Evolutionary conservation across 164 flowering plant genomes (phyloP), one percentile per base, ranked within the genome.

Genomic region (Houttuynia cordata): DNA sequence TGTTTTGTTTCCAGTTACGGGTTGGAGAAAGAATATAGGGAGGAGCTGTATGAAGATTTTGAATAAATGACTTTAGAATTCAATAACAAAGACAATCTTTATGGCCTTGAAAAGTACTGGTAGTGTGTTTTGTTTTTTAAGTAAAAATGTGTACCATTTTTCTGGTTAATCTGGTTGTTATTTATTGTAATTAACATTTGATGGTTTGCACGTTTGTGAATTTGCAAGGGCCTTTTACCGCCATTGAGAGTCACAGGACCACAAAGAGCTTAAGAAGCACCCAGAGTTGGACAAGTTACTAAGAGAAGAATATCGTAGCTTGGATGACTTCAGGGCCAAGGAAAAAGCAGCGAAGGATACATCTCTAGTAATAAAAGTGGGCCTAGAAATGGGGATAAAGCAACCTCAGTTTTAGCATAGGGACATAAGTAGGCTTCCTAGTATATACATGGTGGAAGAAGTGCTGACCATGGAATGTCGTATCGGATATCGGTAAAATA

Each of bases 131-230:
- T n/a, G n/a, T n/a, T n/a, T n/a, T n/a, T n/a, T n/a, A n/a, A n/a
- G n/a, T n/a, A n/a, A n/a, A n/a, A n/a, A n/a, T n/a, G 78, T 84
- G 25, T 93, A 93, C 69, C 96, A 96, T 64, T 85, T 93, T 89
- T 87, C 62, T 89, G 96, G 97, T 93, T 81, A 62, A 12, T 47
- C 7, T 13, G 18, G 24, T 49, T 39, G 30, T 21, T 52, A 7
- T 3, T 4, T 10, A 19, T 7, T 52, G 54, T 21, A 52, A 1
- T n/a, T 18, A 21, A 4, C 19, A 10, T 52, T 10, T 21, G 23
- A 52, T 52, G 1, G n/a, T 19, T 52, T 52, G 18, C 21, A 52
- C 12, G n/a, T 21, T 18, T 52, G n/a, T 21, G 54, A 21, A 52
- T 55, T 20, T 55, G 30, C 57, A n/a, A 92, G 98, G 98, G 96